phyloP scores from a whole-genome alignment of 2,329 filamentous ascomycete genomes.

The Chrysoporthe deuterocubensis region DNA sequence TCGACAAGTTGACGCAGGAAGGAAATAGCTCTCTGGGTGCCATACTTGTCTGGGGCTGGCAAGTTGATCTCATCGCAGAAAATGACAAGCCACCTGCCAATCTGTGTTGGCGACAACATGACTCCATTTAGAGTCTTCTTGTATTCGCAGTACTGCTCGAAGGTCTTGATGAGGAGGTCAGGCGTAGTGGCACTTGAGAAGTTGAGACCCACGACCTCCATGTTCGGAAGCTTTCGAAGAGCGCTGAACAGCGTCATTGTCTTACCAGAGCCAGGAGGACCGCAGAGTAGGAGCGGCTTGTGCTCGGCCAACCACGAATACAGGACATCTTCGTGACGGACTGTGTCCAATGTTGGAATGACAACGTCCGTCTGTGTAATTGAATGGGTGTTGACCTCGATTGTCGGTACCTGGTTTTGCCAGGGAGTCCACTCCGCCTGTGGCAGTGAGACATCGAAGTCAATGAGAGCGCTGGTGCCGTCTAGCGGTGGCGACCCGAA shows the following conservation, averaged over 20 bases:
- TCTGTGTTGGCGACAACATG: conserved; percentile 92
- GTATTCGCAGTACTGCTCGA: conserved; percentile 99
- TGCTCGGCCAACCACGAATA: conserved; percentile 99
- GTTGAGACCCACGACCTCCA: conserved; percentile 99
- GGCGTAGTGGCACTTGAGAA: conserved; percentile 99
- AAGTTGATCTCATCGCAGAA: conserved; percentile 99
- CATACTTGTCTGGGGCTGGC: conserved; percentile 95
- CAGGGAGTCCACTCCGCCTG: conserved; percentile 88
- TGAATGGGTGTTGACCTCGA: conserved; percentile 98
- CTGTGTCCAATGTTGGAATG: conserved; percentile 95
- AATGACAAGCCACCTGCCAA: conserved; percentile 95
- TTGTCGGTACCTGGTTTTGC: conserved; percentile 91
- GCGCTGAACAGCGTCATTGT: conserved; percentile 99
- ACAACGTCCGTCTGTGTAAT: conserved; percentile 98
- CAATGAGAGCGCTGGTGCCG: conserved; percentile 84
- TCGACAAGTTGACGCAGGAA: conserved; percentile 97
- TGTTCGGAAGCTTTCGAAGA: conserved; percentile 93
- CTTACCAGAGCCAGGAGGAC: conserved; percentile 97
- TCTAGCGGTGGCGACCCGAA: conserved; percentile 83
- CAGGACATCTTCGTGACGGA: conserved; percentile 97
- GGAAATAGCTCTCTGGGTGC: conserved; percentile 94
- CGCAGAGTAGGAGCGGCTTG: conserved; percentile 94
- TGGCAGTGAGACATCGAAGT: conserved; percentile 89
- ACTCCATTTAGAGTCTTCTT: conserved; percentile 98
- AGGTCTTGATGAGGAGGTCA: conserved; percentile 97